Base-by-base conservation (phyloP, 2,329 filamentous ascomycete genomes). In the Chaetomium sp. region DNA sequence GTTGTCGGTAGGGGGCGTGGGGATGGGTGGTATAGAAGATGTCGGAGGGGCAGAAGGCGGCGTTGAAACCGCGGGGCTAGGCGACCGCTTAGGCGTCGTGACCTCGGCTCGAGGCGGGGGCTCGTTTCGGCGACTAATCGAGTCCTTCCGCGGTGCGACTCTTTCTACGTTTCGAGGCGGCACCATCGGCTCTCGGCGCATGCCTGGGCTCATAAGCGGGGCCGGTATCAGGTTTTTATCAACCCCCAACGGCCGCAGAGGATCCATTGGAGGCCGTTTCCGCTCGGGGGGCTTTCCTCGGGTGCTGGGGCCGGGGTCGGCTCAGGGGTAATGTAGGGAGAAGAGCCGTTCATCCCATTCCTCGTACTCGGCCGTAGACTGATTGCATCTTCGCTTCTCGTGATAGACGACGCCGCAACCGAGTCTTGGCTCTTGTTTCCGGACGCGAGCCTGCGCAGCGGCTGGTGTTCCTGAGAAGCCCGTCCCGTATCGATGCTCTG, bases 211-310 rank as follows among this genome's bases (percentile, higher is more conserved):
- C 76, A 84, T 84, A 50, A 87, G 72, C 5, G 85, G 85, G 3
- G 83, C 85, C 7, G 85, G 85, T 2, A 87, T 84, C 42, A 87
- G 75, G 60, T 85, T 82, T 56, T 80, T 81, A 68, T 87, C 81
- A 16, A 73, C 73, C 49, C 72, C 68, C 57, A 81, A 78, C 8
- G 84, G 83, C 35, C 84, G 79, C 7, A 83, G 75, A 8, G 84
- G 82, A 65, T 88, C 84, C 86, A 91, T 89, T 0, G 87, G 86
- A 1, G 88, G 88, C 57, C 88, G 79, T 73, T 83, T 87, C 67
- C 88, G 81, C 70, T 90, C 87, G 0, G 88, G 88, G 1, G 85
- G 81, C 38, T 79, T 80, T 83, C 77, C 42, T 82, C 81, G 8
- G 74, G 71, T 19, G 73, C 68, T 35, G 73, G 73, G n/a, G 72